Evolutionary conservation across 768 basidiomycete species (phyloP).

Genomic region (Leccinum rimulosum): DNA sequence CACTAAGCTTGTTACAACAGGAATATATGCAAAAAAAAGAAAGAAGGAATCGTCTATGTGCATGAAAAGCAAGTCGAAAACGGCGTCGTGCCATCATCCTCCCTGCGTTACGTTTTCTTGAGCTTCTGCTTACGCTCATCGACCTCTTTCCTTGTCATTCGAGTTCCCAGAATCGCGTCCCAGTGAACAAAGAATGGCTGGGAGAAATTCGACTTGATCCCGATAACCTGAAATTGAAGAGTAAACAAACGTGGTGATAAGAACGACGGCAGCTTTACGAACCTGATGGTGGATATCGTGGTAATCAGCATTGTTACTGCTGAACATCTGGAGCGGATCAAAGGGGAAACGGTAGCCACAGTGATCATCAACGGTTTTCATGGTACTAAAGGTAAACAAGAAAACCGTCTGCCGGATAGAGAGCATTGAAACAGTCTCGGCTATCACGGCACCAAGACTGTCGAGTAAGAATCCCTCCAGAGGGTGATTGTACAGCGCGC

Average conservation of each 20-base stretch:
- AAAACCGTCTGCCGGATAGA: constrained; percentile 79
- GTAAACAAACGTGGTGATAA: neutral
- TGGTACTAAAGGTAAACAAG: constrained; percentile 77
- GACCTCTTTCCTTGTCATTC: constrained; percentile 72
- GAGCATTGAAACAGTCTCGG: constrained; percentile 67
- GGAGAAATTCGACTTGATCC: constrained; percentile 93
- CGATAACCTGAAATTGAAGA: constrained; percentile 39
- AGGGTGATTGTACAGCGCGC: constrained; percentile 96
- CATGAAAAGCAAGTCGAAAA: neutral
- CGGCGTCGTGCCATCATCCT: neutral
- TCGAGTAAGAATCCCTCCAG: constrained; percentile 93
- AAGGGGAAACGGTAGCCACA: constrained; percentile 89
- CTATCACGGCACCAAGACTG: constrained; percentile 72
- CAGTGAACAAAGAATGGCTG: constrained; percentile 97
- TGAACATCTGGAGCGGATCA: constrained; percentile 87
- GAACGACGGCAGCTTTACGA: constrained; percentile 14
- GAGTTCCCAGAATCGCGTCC: constrained; percentile 83
- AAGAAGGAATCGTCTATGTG: neutral
- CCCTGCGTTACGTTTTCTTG: constrained; percentile 17
- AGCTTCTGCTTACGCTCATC: constrained; percentile 45
- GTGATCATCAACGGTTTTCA: constrained; percentile 96
- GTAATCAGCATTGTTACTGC: constrained; percentile 90
- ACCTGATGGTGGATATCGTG: constrained; percentile 98
- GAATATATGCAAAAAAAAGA: constrained; percentile 5
- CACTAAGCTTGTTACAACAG: constrained; percentile 24